Base-by-base conservation (phyloP, 148 eudicot species). In the Vaccinium darrowii region DNA sequence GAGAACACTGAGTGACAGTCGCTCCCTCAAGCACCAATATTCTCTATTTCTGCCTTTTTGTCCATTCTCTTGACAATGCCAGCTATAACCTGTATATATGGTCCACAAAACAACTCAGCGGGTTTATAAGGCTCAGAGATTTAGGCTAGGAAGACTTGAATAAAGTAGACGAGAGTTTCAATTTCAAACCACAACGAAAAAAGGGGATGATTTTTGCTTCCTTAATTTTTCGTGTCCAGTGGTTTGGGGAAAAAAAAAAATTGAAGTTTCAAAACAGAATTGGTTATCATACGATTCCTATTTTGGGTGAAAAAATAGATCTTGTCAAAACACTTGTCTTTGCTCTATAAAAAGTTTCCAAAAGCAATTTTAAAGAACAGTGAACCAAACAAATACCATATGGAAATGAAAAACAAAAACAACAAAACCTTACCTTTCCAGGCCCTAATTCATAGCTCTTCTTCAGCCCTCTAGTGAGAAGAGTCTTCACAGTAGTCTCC, bases 401-500 rank as follows among this genome's bases (percentile, higher is more conserved):
- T 12, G 74, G 30, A 69, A 67, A 69, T 14, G 18, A 13, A 69
- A 30, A 3, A 14, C 1, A 27, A 27, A 69, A 27, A 69, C 18
- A 12, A 13, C 27, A 6, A 13, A 69, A 65, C 36, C 5, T 13
- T 90, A 92, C 99, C 98, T 94, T 96, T 91, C 99, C 99, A 49
- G 97, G 99, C 85, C 98, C 99, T 82, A 94, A 81, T 87, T 96
- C 98, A 50, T 94, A 94, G 92, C 97, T 93, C 90, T 93, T 96
- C 71, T 88, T 90, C 88, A 96, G 85, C 71, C 98, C 99, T 88
- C 86, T 89, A 83, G 84, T 79, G 9, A 96, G 88, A 80, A 96
- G 89, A 65, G 93, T 92, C 88, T 92, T 94, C 89, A 94, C 85
- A 21, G 98, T 94, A 73, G 97, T 92, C 87, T 96, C 99, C 99